Evolutionary conservation across 495 filamentous ascomycete genomes (phyloP).

Genomic region (Aspergillus saccharolyticus): DNA sequence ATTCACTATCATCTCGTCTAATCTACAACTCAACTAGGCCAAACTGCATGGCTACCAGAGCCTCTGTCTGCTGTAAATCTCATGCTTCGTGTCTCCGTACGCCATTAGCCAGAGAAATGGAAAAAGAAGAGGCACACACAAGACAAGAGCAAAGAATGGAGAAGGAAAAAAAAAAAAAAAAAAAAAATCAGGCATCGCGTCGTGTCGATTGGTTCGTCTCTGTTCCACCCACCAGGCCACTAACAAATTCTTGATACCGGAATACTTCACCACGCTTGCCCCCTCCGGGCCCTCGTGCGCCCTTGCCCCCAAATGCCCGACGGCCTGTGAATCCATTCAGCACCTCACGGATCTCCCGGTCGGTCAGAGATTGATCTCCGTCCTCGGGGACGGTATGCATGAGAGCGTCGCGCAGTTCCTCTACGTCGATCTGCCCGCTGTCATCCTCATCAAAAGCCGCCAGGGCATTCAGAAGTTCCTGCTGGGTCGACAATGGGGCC

Average conservation of each 20-base stretch:
- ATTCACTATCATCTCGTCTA: background rate
- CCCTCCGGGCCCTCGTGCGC: conserved; percentile 25
- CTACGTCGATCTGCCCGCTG: conserved; percentile 82
- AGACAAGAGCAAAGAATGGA: conserved; percentile 9
- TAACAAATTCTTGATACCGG: conserved; percentile 44
- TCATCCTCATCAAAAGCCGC: conserved; percentile 95
- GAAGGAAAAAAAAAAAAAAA: conserved; percentile 16
- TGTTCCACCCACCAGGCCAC: conserved; percentile 33
- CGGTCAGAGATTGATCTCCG: conserved; percentile 62
- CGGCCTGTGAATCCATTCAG: conserved; percentile 79
- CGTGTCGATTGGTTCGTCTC: conserved; percentile 29
- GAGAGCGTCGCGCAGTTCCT: conserved; percentile 75
- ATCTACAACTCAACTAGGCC: too few relatives aligned
- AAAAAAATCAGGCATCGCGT: conserved; percentile 21
- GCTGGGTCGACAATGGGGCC: conserved; percentile 62
- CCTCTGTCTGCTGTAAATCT: background rate
- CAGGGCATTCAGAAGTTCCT: conserved; percentile 80
- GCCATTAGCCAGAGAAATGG: background rate
- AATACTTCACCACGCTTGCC: conserved; percentile 42
- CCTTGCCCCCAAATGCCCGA: conserved; percentile 58
- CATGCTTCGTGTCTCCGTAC: background rate
- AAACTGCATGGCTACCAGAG: conserved; percentile 3
- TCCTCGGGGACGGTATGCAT: conserved; percentile 73
- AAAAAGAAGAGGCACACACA: conserved; percentile 15
- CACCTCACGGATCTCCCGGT: conserved; percentile 75